Evolutionary conservation across 164 flowering plant species (phyloP).

Genomic region (Dillenia suffruticosa): DNA sequence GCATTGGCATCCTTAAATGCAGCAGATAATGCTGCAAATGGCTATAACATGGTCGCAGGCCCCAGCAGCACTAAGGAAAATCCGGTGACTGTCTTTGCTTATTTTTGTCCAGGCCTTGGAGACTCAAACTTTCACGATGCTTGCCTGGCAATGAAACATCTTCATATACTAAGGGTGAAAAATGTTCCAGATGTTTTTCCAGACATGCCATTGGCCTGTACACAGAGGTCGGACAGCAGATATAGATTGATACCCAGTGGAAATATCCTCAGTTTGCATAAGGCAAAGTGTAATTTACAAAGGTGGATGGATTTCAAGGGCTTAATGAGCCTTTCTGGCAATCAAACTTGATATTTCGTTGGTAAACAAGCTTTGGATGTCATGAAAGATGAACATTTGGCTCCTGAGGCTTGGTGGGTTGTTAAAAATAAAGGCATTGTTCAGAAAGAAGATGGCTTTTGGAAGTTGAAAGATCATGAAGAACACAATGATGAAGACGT

Average conservation of each 20-base stretch:
- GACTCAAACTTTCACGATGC: slow-evolving; percentile 18
- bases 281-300: slow-evolving; percentile 27
- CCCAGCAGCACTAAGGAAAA: neutral
- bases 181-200: slow-evolving; percentile 22
- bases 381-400: slow-evolving; percentile 23
- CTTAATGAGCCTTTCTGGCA: slow-evolving; percentile 13
- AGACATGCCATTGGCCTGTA: slow-evolving; percentile 6
- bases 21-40: slow-evolving; percentile 27
- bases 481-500: slow-evolving; percentile 6
- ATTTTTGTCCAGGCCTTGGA: slow-evolving; percentile 36
- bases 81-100: slow-evolving; percentile 32
- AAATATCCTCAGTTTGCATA: slow-evolving; percentile 7
- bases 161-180: slow-evolving; percentile 10
- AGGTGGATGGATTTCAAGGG: slow-evolving; percentile 21
- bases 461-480: slow-evolving; percentile 28
- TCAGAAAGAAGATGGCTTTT: slow-evolving; percentile 11
- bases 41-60: slow-evolving; percentile 7
- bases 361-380: slow-evolving; percentile 24
- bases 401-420: slow-evolving; percentile 32
- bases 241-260: slow-evolving; percentile 17
- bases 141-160: neutral
- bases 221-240: slow-evolving; percentile 20
- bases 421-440: slow-evolving; percentile 32
- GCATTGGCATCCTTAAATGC: slow-evolving; percentile 31
- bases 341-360: slow-evolving; percentile 27